Evolutionary conservation across 345 rosid genomes (phyloP).

Genomic region (Dimocarpus longan): DNA sequence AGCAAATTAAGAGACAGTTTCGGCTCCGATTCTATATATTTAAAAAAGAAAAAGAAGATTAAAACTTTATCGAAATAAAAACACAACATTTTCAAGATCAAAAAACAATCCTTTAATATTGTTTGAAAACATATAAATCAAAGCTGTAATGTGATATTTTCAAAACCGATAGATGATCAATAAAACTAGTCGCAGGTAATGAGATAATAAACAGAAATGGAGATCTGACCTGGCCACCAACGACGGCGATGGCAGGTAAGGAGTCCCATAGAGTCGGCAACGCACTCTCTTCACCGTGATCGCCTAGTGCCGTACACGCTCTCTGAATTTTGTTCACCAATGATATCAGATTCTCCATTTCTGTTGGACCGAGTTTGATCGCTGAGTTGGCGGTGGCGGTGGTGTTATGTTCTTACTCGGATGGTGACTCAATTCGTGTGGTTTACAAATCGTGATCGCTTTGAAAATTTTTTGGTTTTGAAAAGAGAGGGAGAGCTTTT

Average conservation of each 20-base stretch:
- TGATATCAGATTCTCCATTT: slow-evolving; percentile 83
- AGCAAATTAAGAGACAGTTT: not conserved
- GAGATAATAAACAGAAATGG: not conserved
- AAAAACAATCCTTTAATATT: not conserved
- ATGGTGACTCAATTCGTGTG: not conserved
- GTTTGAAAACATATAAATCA: not conserved
- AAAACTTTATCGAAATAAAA: not conserved
- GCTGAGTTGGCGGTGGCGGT: slow-evolving; percentile 2
- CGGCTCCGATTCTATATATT: not conserved
- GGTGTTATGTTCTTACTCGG: not conserved
- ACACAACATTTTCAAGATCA: not conserved
- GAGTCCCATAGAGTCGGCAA: slow-evolving; percentile 97
- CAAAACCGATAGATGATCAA: not conserved
- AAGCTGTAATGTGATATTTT: not conserved
- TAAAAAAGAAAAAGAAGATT: not conserved
- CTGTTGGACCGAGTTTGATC: not conserved
- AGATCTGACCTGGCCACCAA: slow-evolving; percentile 80
- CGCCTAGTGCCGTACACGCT: slow-evolving; percentile 94
- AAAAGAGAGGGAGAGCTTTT: slow-evolving; percentile 2
- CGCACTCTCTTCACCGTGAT: slow-evolving; percentile 95
- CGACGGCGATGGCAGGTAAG: slow-evolving; percentile 93
- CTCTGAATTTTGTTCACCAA: slow-evolving; percentile 90
- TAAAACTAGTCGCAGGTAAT: not conserved
- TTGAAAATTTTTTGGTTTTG: not conserved
- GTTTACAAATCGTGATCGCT: not conserved